Percentiles rank a stretch among this genome's conserved stretches.
Conservation (phyloP, 2,329 filamentous ascomycete species). For the Zymoseptoria tritici region DNA sequence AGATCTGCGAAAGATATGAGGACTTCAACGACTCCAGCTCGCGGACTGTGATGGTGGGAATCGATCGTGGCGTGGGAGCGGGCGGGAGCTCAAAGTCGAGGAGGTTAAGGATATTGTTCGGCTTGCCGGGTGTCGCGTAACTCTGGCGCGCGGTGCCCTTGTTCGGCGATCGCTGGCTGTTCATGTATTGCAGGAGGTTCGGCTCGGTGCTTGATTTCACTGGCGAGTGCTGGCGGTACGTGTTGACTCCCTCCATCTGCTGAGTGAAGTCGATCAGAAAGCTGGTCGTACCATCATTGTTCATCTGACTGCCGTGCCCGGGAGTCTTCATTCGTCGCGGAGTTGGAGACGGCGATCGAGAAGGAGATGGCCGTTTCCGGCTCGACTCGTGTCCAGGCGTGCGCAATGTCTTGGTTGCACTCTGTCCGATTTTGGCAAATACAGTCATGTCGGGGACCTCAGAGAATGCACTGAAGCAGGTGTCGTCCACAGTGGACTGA, state of each 20-base stretch:
- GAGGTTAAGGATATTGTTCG: constrained; percentile 55
- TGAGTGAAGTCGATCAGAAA: constrained; percentile 84
- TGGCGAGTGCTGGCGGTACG: constrained; percentile 44
- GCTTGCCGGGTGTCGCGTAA: constrained; percentile 37
- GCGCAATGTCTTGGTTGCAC: constrained; percentile 33
- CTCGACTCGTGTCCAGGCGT: constrained; percentile 33
- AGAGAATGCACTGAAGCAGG: constrained; percentile 80
- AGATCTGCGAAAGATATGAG: constrained; percentile 83
- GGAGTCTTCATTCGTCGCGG: constrained; percentile 42
- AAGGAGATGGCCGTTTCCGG: constrained; percentile 35
- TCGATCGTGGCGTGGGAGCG: constrained; percentile 80
- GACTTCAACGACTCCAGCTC: constrained; percentile 93
- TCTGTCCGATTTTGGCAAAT: constrained; percentile 64
- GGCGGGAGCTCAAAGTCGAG: constrained; percentile 93
- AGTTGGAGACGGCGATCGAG: constrained; percentile 45
- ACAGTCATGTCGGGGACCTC: constrained; percentile 81
- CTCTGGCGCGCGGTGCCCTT: constrained; percentile 29
- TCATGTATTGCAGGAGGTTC: constrained; percentile 38
- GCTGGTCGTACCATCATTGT: constrained; percentile 63
- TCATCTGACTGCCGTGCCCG: constrained; percentile 34
- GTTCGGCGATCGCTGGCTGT: constrained; percentile 36
- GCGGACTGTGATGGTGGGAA: constrained; percentile 83
- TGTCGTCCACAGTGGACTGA: constrained; percentile 51
- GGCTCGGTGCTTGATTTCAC: constrained; percentile 43
- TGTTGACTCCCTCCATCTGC: constrained; percentile 49